phyloP scores from a whole-genome alignment of 1,139 yeast genomes.

The Saccharomyces uvarum region DNA sequence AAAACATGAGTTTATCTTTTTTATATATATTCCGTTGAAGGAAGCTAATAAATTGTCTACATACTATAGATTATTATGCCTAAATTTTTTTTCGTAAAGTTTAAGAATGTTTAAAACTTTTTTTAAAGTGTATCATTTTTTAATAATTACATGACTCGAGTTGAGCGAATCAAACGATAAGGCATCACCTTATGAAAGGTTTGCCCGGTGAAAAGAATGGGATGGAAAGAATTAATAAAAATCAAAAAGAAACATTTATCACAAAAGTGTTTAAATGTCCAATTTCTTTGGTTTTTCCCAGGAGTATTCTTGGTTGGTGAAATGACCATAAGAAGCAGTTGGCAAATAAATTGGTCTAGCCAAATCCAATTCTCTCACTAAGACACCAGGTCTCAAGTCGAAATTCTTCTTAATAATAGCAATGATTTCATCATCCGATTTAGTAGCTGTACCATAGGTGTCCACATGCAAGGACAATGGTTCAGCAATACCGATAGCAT shows the following conservation, averaged over 20 bases:
- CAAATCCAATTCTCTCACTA: slow-evolving; percentile 90
- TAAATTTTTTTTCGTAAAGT: not conserved
- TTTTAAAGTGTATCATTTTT: not conserved
- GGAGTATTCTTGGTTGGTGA: slow-evolving; percentile 96
- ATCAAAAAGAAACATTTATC: not conserved
- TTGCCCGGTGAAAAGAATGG: not conserved
- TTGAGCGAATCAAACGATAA: slow-evolving; percentile 15
- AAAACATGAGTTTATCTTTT: not conserved
- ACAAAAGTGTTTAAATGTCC: slow-evolving; percentile 43
- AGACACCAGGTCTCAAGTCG: slow-evolving; percentile 98
- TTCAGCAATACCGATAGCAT: slow-evolving; percentile 99
- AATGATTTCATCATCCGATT: slow-evolving; percentile 82
- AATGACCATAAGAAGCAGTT: slow-evolving; percentile 98
- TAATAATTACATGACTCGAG: slow-evolving; percentile 14
- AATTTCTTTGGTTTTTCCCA: slow-evolving; percentile 98
- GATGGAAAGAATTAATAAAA: not conserved
- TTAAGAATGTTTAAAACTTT: slow-evolving; percentile 1
- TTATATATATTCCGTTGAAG: slow-evolving; percentile 11
- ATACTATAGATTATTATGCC: slow-evolving; percentile 5
- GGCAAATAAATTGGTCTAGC: slow-evolving; percentile 98
- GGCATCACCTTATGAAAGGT: not conserved
- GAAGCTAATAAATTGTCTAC: slow-evolving; percentile 6
- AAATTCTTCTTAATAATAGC: slow-evolving; percentile 87
- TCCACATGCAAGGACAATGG: slow-evolving; percentile 96
- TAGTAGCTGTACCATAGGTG: slow-evolving; percentile 93